Evolutionary conservation across 768 basidiomycete genomes (phyloP).

Genomic region (Mycena latifolia): DNA sequence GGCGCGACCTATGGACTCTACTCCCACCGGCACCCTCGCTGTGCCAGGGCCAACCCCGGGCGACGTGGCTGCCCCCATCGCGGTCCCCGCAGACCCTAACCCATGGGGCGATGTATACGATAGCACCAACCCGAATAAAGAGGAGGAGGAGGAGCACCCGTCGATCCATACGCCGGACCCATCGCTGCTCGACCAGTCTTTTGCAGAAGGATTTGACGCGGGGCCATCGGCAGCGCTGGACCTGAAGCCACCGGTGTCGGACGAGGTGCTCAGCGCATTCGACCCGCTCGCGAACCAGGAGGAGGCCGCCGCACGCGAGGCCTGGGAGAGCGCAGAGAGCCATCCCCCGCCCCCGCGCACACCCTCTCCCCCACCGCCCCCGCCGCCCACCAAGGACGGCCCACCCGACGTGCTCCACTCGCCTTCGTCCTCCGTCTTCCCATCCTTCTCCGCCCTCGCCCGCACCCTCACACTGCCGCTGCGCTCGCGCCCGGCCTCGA

Average conservation of each 20-base stretch:
- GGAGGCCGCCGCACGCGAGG: slow-evolving; percentile 70
- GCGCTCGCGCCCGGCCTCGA: slow-evolving; percentile 65
- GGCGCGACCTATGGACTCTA: slow-evolving; percentile 11
- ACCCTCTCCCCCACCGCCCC: slow-evolving; percentile 52
- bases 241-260: slow-evolving; percentile 36
- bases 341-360: slow-evolving; percentile 67
- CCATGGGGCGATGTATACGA: slow-evolving; percentile 59
- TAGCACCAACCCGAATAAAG: slow-evolving; percentile 35
- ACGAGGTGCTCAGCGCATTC: slow-evolving; percentile 70
- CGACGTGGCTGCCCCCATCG: slow-evolving; percentile 19
- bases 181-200: slow-evolving; percentile 53
- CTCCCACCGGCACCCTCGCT: not conserved
- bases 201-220: slow-evolving; percentile 52
- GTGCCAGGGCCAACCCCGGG: slow-evolving; percentile 23
- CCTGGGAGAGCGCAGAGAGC: slow-evolving; percentile 73
- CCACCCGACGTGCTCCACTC: slow-evolving; percentile 31
- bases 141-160: slow-evolving; percentile 28
- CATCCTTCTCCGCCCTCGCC: slow-evolving; percentile 76
- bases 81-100: slow-evolving; percentile 47
- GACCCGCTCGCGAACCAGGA: slow-evolving; percentile 73
- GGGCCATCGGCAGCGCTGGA: slow-evolving; percentile 30
- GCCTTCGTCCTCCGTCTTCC: slow-evolving; percentile 60
- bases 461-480: slow-evolving; percentile 71
- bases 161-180: slow-evolving; percentile 58
- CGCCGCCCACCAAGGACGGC: slow-evolving; percentile 52